Percentiles rank a stretch among this genome's conserved stretches.
phyloP scores from a whole-genome alignment of 345 rosid genomes.

The Eucalyptus camaldulensis region DNA sequence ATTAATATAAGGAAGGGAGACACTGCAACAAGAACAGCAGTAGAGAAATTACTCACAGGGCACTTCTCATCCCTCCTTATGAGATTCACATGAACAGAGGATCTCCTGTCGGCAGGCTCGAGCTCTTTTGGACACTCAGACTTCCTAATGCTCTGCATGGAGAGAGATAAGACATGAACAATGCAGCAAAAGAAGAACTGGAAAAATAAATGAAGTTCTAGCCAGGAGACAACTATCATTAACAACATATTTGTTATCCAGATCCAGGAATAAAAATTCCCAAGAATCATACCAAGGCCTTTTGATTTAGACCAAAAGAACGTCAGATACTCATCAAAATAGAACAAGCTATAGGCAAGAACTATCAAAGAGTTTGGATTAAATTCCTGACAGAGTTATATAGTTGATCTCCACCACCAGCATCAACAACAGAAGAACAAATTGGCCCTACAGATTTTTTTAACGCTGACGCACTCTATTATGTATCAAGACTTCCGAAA shows the following conservation, averaged over 20 bases:
- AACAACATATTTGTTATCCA: neutral
- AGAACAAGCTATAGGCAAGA: neutral
- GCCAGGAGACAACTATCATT: neutral
- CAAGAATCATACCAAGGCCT: neutral
- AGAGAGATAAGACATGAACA: neutral
- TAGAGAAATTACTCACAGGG: conserved; percentile 43
- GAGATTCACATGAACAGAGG: conserved; percentile 77
- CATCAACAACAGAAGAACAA: neutral
- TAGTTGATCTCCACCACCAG: neutral
- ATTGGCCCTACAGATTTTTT: neutral
- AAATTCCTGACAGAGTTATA: neutral
- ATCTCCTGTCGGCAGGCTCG: conserved; percentile 76
- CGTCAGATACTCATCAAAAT: neutral
- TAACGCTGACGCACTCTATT: neutral
- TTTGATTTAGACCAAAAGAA: neutral
- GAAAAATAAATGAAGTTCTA: neutral
- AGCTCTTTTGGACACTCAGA: conserved; percentile 98
- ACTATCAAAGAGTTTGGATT: neutral
- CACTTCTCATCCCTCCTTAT: conserved; percentile 61
- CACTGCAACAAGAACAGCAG: neutral
- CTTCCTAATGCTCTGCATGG: conserved; percentile 69
- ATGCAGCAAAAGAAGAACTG: neutral
- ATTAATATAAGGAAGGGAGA: neutral
- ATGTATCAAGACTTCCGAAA: neutral
- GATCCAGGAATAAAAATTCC: neutral